Conservation (phyloP, 805 yeast species). For the Hanseniaspora valbyensis region DNA sequence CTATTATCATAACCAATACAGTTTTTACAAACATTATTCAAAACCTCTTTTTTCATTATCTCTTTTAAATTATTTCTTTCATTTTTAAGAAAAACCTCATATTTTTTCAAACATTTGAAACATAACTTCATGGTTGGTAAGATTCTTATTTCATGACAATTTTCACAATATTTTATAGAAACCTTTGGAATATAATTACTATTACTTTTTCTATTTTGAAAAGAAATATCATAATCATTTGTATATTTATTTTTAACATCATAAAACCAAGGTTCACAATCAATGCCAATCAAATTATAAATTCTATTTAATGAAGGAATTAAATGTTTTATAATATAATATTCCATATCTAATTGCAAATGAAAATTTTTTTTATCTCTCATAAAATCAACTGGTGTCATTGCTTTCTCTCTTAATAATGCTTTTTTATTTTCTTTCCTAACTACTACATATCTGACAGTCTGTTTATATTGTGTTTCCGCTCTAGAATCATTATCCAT, state of each 20-base stretch:
- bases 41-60: constrained; percentile 26
- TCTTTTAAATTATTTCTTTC: constrained; percentile 10
- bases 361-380: constrained; percentile 25
- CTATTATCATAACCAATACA: constrained; percentile 29
- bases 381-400: constrained; percentile 68
- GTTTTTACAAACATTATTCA: constrained; percentile 30
- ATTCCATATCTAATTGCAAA: constrained; percentile 60
- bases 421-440: constrained; percentile 41
- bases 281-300: constrained; percentile 73
- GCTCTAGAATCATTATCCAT: constrained; percentile 50
- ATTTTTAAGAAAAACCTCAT: constrained; percentile 11
- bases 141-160: constrained; percentile 4
- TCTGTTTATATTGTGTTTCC: constrained; percentile 77
- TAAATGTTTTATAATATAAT: constrained; percentile 71
- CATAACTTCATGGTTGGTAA: constrained; percentile 5
- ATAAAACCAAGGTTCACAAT: constrained; percentile 57
- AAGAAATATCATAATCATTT: not conserved
- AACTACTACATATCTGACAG: constrained; percentile 77
- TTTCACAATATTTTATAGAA: constrained; percentile 4
- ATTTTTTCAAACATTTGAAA: constrained; percentile 9
- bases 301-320: constrained; percentile 85
- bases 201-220: not conserved
- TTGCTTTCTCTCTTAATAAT: constrained; percentile 58
- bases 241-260: constrained; percentile 3
- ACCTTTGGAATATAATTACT: not conserved